A percentile compares a stretch with the other conserved stretches of the same genome.
Evolutionary conservation across 352 stramenopile genomes (phyloP).

Genomic region (Hyaloperonospora arabidopsidis): DNA sequence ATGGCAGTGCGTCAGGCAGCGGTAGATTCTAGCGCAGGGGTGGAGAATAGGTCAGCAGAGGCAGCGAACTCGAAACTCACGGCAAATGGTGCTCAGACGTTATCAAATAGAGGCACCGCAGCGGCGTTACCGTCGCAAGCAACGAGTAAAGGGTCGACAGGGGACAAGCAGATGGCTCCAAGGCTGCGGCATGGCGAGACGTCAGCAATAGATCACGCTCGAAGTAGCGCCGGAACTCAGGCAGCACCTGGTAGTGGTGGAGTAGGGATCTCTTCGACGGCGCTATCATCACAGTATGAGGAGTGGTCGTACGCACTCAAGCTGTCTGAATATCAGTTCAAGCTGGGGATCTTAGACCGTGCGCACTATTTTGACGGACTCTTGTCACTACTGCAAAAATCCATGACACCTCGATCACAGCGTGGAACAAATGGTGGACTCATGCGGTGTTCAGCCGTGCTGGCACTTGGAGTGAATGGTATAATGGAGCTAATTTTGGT

Average conservation of each 20-base stretch:
- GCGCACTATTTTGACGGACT: conserved; percentile 74
- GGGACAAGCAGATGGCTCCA: conserved; percentile 9
- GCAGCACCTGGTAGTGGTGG: conserved; percentile 8
- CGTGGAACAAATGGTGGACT: conserved; percentile 22
- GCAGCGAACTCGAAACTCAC: conserved; percentile 10
- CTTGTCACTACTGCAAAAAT: conserved; percentile 72
- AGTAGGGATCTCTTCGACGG: conserved; percentile 7
- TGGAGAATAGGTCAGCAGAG: conserved; percentile 16
- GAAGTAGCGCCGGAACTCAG: conserved; percentile 3
- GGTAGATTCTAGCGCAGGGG: conserved; percentile 15
- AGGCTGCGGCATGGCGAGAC: conserved; percentile 25
- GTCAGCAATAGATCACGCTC: conserved; percentile 2
- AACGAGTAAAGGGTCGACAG: conserved; percentile 2
- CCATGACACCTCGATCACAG: conserved; percentile 44
- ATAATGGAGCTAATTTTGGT: conserved; percentile 69
- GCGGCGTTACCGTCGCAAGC: background rate
- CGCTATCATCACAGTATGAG: conserved; percentile 46
- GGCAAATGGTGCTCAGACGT: conserved; percentile 14
- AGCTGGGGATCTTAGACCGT: conserved; percentile 62
- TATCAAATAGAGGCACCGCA: conserved; percentile 5
- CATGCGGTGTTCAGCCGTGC: conserved; percentile 32
- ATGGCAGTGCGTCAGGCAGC: conserved; percentile 46
- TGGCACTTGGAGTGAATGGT: conserved; percentile 60
- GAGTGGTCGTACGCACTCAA: conserved; percentile 82
- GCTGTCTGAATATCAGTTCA: conserved; percentile 78